Evolutionary conservation across 2,329 filamentous ascomycete species (phyloP).

Genomic region (Didymella pomorum): DNA sequence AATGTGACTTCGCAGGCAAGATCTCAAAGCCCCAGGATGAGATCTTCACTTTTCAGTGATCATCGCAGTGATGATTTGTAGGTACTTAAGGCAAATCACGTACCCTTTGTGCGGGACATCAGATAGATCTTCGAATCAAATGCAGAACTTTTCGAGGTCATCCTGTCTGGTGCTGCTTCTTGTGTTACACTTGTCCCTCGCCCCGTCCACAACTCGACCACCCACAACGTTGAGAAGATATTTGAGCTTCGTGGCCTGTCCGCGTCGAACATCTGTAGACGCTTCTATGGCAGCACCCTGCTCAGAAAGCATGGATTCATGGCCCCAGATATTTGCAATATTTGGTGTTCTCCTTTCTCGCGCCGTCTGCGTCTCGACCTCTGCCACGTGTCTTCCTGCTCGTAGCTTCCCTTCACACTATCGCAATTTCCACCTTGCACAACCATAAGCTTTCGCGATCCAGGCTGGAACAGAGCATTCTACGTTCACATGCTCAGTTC

Average conservation of each 20-base stretch:
- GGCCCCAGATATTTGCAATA: no score
- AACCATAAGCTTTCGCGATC: neutral
- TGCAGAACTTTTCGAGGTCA: no score
- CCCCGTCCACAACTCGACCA: no score
- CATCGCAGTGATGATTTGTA: neutral
- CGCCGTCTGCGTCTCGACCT: neutral
- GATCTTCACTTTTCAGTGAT: conserved; percentile 61
- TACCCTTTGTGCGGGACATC: no score
- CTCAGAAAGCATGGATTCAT: no score
- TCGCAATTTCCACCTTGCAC: neutral
- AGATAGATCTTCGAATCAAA: no score
- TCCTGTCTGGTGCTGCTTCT: no score
- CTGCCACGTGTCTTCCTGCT: neutral
- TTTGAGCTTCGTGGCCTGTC: no score
- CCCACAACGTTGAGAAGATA: no score
- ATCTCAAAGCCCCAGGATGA: conserved; percentile 63
- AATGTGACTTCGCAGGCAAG: neutral
- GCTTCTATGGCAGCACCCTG: neutral
- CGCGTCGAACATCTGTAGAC: neutral
- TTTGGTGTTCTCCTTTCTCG: neutral
- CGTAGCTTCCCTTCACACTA: neutral
- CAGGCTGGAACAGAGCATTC: neutral
- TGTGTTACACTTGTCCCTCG: no score
- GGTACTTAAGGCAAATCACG: neutral
- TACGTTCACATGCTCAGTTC: neutral